Conservation (phyloP, 495 filamentous ascomycete genomes). For the Penicillium canariense region DNA sequence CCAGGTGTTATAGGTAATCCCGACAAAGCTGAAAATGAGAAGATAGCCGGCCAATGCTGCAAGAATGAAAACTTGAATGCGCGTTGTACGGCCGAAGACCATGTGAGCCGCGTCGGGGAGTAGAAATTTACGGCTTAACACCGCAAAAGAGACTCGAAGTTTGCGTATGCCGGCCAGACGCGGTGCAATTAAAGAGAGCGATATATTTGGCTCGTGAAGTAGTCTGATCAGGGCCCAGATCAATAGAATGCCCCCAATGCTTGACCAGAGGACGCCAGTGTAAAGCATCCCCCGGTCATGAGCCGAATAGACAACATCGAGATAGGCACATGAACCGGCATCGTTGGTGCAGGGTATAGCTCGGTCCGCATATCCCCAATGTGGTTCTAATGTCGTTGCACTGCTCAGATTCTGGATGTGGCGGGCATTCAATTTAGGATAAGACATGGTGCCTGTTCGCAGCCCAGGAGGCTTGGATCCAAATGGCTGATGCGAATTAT, state of each 20-base stretch:
- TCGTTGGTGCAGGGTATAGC: constrained; percentile 59
- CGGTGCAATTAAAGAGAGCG: background rate
- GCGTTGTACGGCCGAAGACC: constrained; percentile 39
- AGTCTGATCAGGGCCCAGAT: constrained; percentile 38
- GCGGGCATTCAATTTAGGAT: constrained; percentile 7
- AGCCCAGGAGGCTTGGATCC: background rate
- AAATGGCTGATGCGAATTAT: background rate
- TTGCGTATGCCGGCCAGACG: constrained; percentile 8
- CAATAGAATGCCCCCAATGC: constrained; percentile 49
- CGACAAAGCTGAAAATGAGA: constrained; percentile 61
- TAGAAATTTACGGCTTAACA: constrained; percentile 27
- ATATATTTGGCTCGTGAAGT: constrained; percentile 8
- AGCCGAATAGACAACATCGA: constrained; percentile 58
- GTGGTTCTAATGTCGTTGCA: constrained; percentile 42
- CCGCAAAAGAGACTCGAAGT: constrained; percentile 11
- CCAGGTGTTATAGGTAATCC: constrained; percentile 58
- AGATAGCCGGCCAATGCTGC: constrained; percentile 52
- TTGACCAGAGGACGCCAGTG: constrained; percentile 59
- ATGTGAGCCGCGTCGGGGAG: constrained; percentile 37
- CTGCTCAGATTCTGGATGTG: constrained; percentile 41
- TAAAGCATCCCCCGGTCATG: constrained; percentile 62
- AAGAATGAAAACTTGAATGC: constrained; percentile 50
- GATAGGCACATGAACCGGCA: constrained; percentile 59
- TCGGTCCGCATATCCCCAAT: constrained; percentile 62
- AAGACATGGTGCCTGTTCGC: constrained; percentile 7